These are phyloP conservation scores for Botrytis fragariae DNA, from an alignment of 2,329 filamentous ascomycete species.

Conservation along the genomic window DNA sequence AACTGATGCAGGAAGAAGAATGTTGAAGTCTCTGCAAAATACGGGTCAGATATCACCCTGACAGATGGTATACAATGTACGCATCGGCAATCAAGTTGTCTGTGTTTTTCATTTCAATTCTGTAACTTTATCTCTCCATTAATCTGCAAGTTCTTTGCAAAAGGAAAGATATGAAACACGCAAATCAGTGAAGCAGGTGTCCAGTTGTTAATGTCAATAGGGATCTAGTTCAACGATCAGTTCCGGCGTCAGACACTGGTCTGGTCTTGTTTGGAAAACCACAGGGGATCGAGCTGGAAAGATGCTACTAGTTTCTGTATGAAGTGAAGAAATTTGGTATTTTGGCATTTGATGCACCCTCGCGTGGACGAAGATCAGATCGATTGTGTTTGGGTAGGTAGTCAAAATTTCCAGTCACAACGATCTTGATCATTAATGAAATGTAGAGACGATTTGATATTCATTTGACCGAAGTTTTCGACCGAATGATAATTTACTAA, in stretches of 20 bases:
- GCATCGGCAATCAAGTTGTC: not conserved
- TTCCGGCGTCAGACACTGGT: not conserved
- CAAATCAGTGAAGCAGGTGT: not conserved
- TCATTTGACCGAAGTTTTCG: not conserved
- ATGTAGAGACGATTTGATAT: not conserved
- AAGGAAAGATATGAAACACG: not conserved
- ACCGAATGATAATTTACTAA: not conserved
- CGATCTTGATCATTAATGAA: not conserved
- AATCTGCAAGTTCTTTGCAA: not conserved
- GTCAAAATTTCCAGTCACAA: not conserved
- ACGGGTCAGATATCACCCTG: not conserved
- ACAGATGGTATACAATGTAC: not conserved
- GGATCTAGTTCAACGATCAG: not conserved
- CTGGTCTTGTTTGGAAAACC: not conserved
- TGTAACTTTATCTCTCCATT: not conserved
- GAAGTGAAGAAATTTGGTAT: not conserved
- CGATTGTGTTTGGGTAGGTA: not conserved
- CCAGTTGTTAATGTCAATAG: not conserved
- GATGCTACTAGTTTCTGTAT: not conserved
- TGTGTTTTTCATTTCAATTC: not conserved
- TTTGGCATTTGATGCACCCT: not conserved
- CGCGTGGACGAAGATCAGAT: not conserved
- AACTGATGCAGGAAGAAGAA: not conserved
- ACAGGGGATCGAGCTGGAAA: not conserved
- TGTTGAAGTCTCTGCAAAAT: not conserved